phyloP scores from a whole-genome alignment of 75 land plant genomes.

The Selaginella moellendorffii region DNA sequence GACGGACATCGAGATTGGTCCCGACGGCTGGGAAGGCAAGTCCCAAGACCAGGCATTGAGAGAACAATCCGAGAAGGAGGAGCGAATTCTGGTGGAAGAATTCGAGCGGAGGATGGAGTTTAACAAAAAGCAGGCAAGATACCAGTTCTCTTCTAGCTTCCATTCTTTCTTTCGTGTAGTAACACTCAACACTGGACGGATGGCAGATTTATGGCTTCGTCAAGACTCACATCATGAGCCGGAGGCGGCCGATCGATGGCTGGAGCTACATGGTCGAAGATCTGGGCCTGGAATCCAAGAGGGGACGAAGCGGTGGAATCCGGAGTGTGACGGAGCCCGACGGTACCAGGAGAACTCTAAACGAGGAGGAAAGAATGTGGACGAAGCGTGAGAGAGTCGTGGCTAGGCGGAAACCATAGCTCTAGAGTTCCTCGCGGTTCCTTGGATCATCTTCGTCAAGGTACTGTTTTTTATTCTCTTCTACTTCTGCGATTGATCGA shows the following conservation, averaged over 20 bases:
- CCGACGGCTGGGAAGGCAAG: conserved; percentile 83
- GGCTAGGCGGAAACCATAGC: neutral
- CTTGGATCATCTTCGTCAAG: conserved; percentile 61
- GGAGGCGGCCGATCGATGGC: conserved; percentile 75
- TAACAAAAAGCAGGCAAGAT: conserved; percentile 58
- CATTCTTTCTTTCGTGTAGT: neutral
- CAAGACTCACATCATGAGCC: conserved; percentile 64
- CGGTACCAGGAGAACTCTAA: conserved; percentile 34
- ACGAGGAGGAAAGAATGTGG: neutral
- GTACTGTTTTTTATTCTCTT: no score
- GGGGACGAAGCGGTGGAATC: conserved; percentile 61
- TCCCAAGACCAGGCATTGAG: conserved; percentile 42
- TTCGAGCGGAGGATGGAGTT: conserved; percentile 70
- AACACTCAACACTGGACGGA: no score
- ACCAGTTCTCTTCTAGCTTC: neutral
- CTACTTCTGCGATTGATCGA: no score
- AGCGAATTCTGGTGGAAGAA: conserved; percentile 69
- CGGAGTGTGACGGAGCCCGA: conserved; percentile 64
- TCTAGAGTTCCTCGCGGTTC: conserved; percentile 26
- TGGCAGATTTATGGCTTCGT: conserved; percentile 65
- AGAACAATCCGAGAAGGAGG: conserved; percentile 71
- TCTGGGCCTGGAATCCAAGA: conserved; percentile 57
- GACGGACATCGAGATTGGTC: conserved; percentile 60
- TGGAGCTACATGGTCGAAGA: conserved; percentile 88
- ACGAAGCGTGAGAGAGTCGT: neutral